phyloP scores from a whole-genome alignment of 257 asterid species.

The Solanum rostratum region DNA sequence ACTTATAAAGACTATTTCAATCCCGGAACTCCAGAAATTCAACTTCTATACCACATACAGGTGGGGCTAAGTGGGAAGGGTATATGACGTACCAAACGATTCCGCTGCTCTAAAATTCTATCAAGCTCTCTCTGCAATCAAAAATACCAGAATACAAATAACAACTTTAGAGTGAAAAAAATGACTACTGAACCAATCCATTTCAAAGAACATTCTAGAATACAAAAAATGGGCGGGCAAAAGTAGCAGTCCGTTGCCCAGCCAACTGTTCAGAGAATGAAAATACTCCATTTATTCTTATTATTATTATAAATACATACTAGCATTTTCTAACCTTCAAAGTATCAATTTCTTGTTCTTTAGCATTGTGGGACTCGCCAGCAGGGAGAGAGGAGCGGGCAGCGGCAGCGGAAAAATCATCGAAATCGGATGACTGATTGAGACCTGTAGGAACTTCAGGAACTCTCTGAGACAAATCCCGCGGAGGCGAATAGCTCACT shows the following conservation, averaged over 20 bases:
- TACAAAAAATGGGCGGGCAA: not conserved
- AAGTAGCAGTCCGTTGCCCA: not conserved
- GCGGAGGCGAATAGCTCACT: constrained; percentile 64
- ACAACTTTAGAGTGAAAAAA: not conserved
- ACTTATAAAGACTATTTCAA: not conserved
- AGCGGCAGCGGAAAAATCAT: not conserved
- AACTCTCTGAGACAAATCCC: constrained; percentile 65
- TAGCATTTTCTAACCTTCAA: constrained; percentile 37
- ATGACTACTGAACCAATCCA: not conserved
- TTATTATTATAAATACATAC: not conserved
- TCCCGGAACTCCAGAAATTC: not conserved
- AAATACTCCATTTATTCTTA: not conserved
- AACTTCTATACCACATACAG: not conserved
- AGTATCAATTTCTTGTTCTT: constrained; percentile 32
- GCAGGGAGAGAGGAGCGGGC: constrained; percentile 1
- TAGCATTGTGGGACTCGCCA: constrained; percentile 11
- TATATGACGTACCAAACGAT: constrained; percentile 32
- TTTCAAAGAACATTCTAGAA: not conserved
- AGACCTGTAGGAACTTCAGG: not conserved
- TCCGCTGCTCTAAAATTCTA: constrained; percentile 49
- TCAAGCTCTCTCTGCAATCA: constrained; percentile 60
- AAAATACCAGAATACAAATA: not conserved
- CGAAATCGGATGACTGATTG: not conserved
- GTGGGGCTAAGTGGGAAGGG: not conserved
- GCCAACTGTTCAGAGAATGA: not conserved